Evolutionary conservation across 1,284 basidiomycete genomes (phyloP).

Genomic region (Pterulicium gracile): DNA sequence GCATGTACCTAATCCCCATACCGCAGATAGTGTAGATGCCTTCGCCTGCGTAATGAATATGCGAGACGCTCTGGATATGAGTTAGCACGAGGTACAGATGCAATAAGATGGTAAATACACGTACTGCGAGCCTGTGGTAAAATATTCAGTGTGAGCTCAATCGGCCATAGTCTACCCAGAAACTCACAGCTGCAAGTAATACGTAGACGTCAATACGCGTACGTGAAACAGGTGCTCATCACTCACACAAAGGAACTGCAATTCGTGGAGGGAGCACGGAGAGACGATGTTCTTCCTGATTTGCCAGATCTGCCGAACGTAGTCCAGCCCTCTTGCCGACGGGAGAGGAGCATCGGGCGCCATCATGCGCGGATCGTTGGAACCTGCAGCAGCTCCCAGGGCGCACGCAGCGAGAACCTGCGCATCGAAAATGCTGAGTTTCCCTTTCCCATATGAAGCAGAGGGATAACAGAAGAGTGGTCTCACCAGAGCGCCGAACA

Average conservation of each 20-base stretch:
- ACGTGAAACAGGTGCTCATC: not conserved
- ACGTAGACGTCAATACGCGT: not conserved
- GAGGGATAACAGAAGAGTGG: constrained; percentile 3
- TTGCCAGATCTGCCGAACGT: constrained; percentile 1
- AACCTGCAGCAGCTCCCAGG: not conserved
- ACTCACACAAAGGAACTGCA: constrained; percentile 27
- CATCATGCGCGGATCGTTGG: constrained; percentile 32
- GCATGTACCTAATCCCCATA: not conserved
- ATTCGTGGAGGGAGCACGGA: constrained; percentile 32
- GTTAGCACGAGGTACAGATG: not conserved
- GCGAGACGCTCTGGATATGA: not conserved
- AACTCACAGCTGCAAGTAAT: not conserved
- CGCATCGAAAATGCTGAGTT: not conserved
- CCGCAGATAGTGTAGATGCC: not conserved
- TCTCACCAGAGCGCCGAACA: constrained; percentile 32
- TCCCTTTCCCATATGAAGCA: not conserved
- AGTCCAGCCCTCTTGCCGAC: not conserved
- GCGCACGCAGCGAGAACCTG: not conserved
- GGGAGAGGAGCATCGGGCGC: constrained; percentile 9
- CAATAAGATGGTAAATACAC: not conserved
- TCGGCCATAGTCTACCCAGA: not conserved
- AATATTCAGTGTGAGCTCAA: not conserved
- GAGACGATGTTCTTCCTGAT: constrained; percentile 18
- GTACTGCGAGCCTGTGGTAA: not conserved
- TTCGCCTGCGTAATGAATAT: not conserved